A percentile compares a stretch with the other conserved stretches of the same genome.
Conservation (phyloP, 2,329 filamentous ascomycete species). For the Anthostomella pinea region DNA sequence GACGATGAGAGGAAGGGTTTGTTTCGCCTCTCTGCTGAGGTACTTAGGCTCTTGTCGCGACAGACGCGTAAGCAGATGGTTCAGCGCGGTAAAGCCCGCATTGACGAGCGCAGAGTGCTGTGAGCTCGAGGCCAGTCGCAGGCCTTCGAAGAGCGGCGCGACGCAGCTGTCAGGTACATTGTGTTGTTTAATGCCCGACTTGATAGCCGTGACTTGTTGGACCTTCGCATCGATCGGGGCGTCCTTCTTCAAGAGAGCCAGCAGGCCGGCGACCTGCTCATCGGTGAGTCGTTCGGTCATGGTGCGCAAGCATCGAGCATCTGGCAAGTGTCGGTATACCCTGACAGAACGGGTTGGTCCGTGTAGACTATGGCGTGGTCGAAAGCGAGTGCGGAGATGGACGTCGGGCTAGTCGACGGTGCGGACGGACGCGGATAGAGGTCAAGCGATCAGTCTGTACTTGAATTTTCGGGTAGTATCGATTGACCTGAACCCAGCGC, state of each 20-base stretch:
- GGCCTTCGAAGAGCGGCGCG: slow-evolving; percentile 74
- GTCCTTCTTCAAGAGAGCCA: slow-evolving; percentile 56
- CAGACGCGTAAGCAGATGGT: slow-evolving; percentile 82
- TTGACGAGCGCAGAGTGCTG: slow-evolving; percentile 76
- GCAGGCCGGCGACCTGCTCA: slow-evolving; percentile 54
- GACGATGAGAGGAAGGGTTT: slow-evolving; percentile 70
- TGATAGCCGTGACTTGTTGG: slow-evolving; percentile 68
- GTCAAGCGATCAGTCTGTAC: too few species aligned
- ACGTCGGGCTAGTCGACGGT: too few species aligned
- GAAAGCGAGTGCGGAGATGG: slow-evolving; percentile 1
- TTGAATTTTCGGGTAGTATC: too few species aligned
- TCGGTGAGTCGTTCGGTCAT: slow-evolving; percentile 60
- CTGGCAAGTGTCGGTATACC: slow-evolving; percentile 14
- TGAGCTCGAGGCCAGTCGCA: slow-evolving; percentile 71
- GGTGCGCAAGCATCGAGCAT: slow-evolving; percentile 25
- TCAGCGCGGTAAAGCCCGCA: slow-evolving; percentile 82
- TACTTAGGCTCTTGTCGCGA: slow-evolving; percentile 79
- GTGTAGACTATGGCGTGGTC: slow-evolving; percentile 3
- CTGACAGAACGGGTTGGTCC: slow-evolving; percentile 14
- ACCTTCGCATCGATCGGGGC: slow-evolving; percentile 68
- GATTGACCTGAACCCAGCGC: too few species aligned
- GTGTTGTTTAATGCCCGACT: slow-evolving; percentile 88
- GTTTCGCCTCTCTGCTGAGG: slow-evolving; percentile 65
- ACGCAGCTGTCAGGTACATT: slow-evolving; percentile 77
- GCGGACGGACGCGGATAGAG: slow-evolving; percentile 1